Evolutionary conservation across 768 basidiomycete species (phyloP).

Genomic region (Zangia roseola): DNA sequence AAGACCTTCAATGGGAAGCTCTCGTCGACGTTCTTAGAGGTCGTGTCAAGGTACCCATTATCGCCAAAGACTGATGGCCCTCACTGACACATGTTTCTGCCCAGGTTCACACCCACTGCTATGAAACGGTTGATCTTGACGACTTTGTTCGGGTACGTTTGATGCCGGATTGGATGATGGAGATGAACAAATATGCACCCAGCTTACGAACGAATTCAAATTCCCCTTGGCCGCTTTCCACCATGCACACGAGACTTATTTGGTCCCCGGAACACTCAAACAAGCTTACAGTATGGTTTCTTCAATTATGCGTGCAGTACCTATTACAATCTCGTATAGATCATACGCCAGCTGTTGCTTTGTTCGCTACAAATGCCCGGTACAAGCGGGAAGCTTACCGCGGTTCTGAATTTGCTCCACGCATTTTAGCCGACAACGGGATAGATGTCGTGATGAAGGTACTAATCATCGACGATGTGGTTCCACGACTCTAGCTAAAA

Average conservation of each 20-base stretch:
- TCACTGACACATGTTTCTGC: background rate
- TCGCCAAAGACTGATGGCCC: background rate
- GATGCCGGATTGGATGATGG: background rate
- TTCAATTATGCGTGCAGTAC: background rate
- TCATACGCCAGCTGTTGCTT: slow-evolving; percentile 66
- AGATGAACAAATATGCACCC: slow-evolving; percentile 3
- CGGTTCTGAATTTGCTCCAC: slow-evolving; percentile 62
- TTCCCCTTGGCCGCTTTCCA: slow-evolving; percentile 82
- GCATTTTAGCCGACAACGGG: slow-evolving; percentile 55
- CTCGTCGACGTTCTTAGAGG: slow-evolving; percentile 84
- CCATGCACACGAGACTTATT: slow-evolving; percentile 86
- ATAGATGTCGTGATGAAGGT: slow-evolving; percentile 63
- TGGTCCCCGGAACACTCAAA: slow-evolving; percentile 83
- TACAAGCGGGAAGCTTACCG: slow-evolving; percentile 63
- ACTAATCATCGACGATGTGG: slow-evolving; percentile 26
- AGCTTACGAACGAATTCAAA: slow-evolving; percentile 90
- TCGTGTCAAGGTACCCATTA: slow-evolving; percentile 60
- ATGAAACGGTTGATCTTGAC: slow-evolving; percentile 66
- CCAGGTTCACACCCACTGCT: slow-evolving; percentile 42
- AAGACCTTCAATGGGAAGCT: slow-evolving; percentile 69
- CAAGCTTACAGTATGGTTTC: slow-evolving; percentile 47
- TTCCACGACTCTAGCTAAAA: slow-evolving; percentile 4
- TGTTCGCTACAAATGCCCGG: slow-evolving; percentile 79
- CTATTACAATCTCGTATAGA: slow-evolving; percentile 28
- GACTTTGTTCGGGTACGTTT: slow-evolving; percentile 59